These are phyloP conservation scores for Bryum argenteum DNA, from an alignment of 225 moss, liverwort and hornwort species.

Conservation along the genomic window DNA sequence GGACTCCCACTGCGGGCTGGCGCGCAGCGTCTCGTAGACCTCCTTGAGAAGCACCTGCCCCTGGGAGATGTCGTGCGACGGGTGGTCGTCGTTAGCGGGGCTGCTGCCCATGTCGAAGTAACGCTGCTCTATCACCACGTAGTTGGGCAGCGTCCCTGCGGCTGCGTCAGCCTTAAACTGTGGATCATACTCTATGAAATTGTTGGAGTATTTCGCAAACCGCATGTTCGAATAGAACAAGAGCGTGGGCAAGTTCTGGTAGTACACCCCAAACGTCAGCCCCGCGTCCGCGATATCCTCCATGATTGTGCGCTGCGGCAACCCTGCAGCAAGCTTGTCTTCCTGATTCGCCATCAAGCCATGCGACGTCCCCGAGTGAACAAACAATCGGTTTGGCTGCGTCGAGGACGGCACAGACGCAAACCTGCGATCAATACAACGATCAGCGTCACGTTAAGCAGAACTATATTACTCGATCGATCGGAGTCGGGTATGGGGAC, in stretches of 20 bases:
- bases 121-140: conserved; percentile 79
- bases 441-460: no score
- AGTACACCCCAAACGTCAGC: conserved; percentile 74
- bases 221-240: conserved; percentile 74
- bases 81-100: conserved; percentile 93
- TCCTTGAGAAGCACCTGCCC: conserved; percentile 72
- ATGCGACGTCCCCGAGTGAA: conserved; percentile 88
- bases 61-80: conserved; percentile 72
- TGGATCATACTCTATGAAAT: conserved; percentile 56
- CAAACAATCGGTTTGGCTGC: conserved; percentile 83
- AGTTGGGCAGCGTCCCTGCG: conserved; percentile 76
- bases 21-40: conserved; percentile 62
- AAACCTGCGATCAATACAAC: conserved; percentile 16
- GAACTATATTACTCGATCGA: no score
- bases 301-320: conserved; percentile 87
- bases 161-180: conserved; percentile 63
- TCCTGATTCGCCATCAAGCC: conserved; percentile 78
- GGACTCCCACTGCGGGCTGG: conserved; percentile 84
- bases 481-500: no score
- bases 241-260: conserved; percentile 77
- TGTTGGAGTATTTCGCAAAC: conserved; percentile 52
- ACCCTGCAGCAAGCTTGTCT: conserved; percentile 48
- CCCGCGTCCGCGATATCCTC: conserved; percentile 76
- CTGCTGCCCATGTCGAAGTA: conserved; percentile 66
- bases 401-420: conserved; percentile 83